These are phyloP conservation scores for Ophiostoma perfectum DNA, from an alignment of 2,329 filamentous ascomycete species.

Conservation along the genomic window DNA sequence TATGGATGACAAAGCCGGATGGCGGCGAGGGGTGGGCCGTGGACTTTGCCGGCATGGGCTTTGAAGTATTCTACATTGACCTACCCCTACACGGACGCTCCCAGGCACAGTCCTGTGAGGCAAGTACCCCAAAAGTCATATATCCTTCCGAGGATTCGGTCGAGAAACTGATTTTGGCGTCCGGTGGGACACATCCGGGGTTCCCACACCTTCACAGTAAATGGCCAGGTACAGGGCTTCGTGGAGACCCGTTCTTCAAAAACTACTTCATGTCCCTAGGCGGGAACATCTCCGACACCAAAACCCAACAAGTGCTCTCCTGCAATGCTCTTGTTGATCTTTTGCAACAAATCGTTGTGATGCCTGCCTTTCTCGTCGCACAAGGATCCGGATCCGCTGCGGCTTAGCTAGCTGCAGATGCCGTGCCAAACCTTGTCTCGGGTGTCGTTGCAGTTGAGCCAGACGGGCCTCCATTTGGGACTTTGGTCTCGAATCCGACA, in stretches of 20 bases:
- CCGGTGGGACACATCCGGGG: constrained; percentile 21
- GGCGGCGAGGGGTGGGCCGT: constrained; percentile 42
- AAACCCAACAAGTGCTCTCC: constrained; percentile 26
- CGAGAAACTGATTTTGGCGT: not conserved
- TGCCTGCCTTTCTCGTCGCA: constrained; percentile 40
- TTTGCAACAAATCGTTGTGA: constrained; percentile 18
- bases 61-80: constrained; percentile 42
- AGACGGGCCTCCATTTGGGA: constrained; percentile 44
- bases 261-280: constrained; percentile 43
- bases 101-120: constrained; percentile 24
- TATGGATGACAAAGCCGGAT: constrained; percentile 45
- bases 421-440: constrained; percentile 42
- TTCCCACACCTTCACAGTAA: constrained; percentile 32
- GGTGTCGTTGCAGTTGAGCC: constrained; percentile 50
- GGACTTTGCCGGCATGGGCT: constrained; percentile 40
- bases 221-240: constrained; percentile 39
- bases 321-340: constrained; percentile 16
- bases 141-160: not conserved
- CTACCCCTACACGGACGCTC: constrained; percentile 38
- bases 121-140: constrained; percentile 28
- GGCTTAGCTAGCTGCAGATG: constrained; percentile 46
- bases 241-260: constrained; percentile 45
- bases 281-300: constrained; percentile 32
- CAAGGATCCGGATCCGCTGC: constrained; percentile 46
- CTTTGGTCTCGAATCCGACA: not conserved